Conservation (phyloP, 2,329 filamentous ascomycete species). For the Neophaeococcomyces aloes region DNA sequence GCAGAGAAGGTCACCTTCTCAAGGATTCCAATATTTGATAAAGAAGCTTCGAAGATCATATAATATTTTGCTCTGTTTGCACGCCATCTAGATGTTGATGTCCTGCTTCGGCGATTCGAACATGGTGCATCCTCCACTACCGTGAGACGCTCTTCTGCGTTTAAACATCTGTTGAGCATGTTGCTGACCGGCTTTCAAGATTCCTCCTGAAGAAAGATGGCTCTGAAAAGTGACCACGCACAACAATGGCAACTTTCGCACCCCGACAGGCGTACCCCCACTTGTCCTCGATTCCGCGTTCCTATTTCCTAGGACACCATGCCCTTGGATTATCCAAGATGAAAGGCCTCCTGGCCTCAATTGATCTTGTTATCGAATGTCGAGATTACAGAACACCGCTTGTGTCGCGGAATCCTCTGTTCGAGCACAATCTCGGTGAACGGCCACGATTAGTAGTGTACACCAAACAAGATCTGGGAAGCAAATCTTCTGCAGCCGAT, state of each 20-base stretch:
- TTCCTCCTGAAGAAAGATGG: background rate
- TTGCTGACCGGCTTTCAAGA: background rate
- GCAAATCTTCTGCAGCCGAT: constrained; percentile 30
- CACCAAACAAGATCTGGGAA: constrained; percentile 74
- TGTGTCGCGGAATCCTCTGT: constrained; percentile 78
- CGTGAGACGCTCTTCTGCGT: too few relatives aligned
- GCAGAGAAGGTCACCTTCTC: too few relatives aligned
- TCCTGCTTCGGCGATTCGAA: background rate
- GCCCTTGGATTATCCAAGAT: constrained; percentile 69
- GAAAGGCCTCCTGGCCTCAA: constrained; percentile 65
- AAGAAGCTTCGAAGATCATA: too few relatives aligned
- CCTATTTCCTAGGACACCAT: constrained; percentile 94
- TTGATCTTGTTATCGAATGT: constrained; percentile 87
- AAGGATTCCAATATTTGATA: too few relatives aligned
- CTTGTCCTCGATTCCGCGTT: constrained; percentile 66
- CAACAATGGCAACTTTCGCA: constrained; percentile 45
- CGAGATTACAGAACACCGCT: constrained; percentile 86
- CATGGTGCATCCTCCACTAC: background rate
- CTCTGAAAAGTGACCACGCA: background rate
- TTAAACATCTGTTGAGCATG: too few relatives aligned
- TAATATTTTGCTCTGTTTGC: constrained; percentile 3
- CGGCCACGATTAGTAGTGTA: constrained; percentile 74
- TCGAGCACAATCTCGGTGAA: constrained; percentile 65
- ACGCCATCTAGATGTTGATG: background rate
- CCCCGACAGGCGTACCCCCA: constrained; percentile 64